Evolutionary conservation across 352 stramenopile species (phyloP).

Genomic region (Phytophthora macrochlamydospora): DNA sequence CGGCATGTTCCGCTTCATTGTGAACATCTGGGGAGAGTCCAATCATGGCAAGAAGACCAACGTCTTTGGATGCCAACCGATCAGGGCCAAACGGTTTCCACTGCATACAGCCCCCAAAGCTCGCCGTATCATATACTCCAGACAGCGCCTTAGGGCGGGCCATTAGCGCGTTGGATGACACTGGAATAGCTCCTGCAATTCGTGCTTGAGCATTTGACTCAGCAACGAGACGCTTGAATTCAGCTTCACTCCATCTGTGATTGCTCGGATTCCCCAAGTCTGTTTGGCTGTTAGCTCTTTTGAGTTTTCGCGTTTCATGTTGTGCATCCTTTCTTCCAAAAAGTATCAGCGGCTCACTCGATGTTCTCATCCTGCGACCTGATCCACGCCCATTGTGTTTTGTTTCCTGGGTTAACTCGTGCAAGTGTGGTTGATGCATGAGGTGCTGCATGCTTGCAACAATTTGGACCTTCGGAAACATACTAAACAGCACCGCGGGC

Average conservation of each 20-base stretch:
- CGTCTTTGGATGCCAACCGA: constrained; percentile 46
- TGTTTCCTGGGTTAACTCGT: constrained; percentile 50
- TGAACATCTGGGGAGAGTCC: constrained; percentile 68
- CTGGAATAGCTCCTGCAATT: constrained; percentile 43
- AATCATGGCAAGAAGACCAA: constrained; percentile 59
- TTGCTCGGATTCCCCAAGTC: constrained; percentile 74
- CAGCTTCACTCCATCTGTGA: constrained; percentile 70
- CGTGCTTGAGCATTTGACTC: constrained; percentile 64
- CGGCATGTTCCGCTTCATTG: constrained; percentile 55
- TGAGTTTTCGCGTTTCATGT: constrained; percentile 53
- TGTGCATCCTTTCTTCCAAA: constrained; percentile 39
- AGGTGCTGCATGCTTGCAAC: constrained; percentile 81
- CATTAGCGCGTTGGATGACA: constrained; percentile 30
- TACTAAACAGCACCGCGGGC: constrained; percentile 66
- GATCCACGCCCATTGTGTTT: constrained; percentile 37
- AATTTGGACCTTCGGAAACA: constrained; percentile 89
- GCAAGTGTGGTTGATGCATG: constrained; percentile 67
- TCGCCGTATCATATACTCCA: constrained; percentile 60
- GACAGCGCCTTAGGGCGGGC: constrained; percentile 62
- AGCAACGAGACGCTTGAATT: constrained; percentile 77
- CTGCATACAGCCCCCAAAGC: constrained; percentile 53
- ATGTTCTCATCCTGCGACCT: constrained; percentile 44
- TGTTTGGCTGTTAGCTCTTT: constrained; percentile 70
- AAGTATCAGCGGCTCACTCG: constrained; percentile 65
- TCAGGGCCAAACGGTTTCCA: constrained; percentile 57